Conservation (phyloP, 768 basidiomycete genomes). For the Amanita inopinata region DNA sequence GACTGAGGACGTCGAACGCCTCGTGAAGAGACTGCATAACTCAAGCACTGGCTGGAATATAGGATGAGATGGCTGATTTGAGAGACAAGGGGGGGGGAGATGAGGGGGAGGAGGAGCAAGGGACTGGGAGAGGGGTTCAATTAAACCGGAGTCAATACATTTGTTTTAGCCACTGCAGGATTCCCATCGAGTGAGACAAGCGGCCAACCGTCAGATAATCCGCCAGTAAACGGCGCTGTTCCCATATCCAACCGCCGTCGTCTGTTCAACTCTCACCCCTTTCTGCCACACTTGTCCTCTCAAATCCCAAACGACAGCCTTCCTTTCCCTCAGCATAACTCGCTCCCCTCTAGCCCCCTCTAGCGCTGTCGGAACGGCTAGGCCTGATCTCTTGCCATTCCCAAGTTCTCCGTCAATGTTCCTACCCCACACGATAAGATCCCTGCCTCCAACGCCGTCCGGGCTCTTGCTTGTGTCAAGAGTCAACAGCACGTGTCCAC, state of each 20-base stretch:
- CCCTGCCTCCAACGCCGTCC: constrained; percentile 49
- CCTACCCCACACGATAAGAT: constrained; percentile 65
- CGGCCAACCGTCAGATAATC: constrained; percentile 28
- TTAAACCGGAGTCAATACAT: neutral
- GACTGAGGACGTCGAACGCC: neutral
- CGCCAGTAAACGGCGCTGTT: constrained; percentile 68
- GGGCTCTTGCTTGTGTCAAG: constrained; percentile 47
- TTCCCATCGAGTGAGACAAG: constrained; percentile 2
- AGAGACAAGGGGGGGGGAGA: constrained; percentile 10
- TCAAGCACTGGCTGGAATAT: neutral
- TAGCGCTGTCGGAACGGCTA: constrained; percentile 43
- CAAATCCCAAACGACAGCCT: constrained; percentile 48
- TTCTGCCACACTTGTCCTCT: constrained; percentile 51
- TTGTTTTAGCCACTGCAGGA: neutral
- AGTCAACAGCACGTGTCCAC: constrained; percentile 67
- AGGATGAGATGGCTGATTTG: neutral
- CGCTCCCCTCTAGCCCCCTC: constrained; percentile 42
- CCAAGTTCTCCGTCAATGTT: constrained; percentile 71
- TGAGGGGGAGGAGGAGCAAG: constrained; percentile 8
- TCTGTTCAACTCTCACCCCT: constrained; percentile 55
- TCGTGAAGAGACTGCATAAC: neutral
- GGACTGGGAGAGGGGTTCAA: neutral
- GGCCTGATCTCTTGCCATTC: constrained; percentile 56
- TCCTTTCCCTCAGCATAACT: constrained; percentile 46
- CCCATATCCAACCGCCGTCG: constrained; percentile 49